Conservation (phyloP, 208 protist genomes). For the Crithidia expoeki region DNA sequence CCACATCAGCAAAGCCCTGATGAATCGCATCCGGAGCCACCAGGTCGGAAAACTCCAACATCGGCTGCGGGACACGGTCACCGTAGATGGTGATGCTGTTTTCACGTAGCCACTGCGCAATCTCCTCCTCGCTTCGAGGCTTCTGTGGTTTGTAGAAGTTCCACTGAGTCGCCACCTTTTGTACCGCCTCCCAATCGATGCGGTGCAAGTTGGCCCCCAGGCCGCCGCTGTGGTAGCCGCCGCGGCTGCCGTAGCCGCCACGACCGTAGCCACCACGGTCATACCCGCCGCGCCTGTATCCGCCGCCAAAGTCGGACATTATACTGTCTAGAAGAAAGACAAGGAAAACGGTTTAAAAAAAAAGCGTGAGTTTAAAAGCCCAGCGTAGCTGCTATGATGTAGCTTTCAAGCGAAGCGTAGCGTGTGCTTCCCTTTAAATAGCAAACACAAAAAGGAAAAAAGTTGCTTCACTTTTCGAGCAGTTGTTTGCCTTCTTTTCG, state of each 20-base stretch:
- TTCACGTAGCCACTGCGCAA: constrained; percentile 70
- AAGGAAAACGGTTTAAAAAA: not conserved
- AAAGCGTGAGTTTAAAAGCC: no score
- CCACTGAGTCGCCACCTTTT: constrained; percentile 79
- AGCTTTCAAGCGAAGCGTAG: no score
- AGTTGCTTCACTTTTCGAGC: no score
- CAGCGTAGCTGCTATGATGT: no score
- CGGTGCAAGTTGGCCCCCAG: constrained; percentile 68
- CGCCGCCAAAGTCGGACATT: constrained; percentile 33
- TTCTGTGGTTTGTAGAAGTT: constrained; percentile 87
- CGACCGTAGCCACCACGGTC: constrained; percentile 18
- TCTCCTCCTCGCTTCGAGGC: constrained; percentile 73
- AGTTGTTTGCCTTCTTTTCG: no score
- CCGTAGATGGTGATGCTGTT: constrained; percentile 87
- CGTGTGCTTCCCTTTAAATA: no score
- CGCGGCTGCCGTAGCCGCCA: constrained; percentile 14
- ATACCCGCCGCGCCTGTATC: constrained; percentile 9
- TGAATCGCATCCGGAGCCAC: constrained; percentile 80
- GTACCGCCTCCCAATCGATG: constrained; percentile 73
- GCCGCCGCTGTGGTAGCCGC: constrained; percentile 37
- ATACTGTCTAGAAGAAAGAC: not conserved
- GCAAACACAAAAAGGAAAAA: not conserved
- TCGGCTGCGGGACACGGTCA: constrained; percentile 83
- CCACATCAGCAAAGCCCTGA: constrained; percentile 80
- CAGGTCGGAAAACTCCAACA: constrained; percentile 83